phyloP scores from a whole-genome alignment of 768 basidiomycete genomes.

The Neoboletus subvelutipes region DNA sequence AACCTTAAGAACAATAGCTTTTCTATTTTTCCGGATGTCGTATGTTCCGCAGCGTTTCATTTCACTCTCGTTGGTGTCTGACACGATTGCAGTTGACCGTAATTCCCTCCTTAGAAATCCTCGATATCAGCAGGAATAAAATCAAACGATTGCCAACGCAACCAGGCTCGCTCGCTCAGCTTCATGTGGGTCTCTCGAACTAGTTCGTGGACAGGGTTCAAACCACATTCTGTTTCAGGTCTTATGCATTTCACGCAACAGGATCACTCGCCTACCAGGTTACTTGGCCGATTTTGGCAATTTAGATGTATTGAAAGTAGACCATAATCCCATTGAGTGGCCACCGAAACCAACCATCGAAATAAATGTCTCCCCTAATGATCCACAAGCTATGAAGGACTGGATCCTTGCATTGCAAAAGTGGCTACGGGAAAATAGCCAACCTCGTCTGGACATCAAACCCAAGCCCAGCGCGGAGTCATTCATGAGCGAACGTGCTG shows the following conservation, averaged over 20 bases:
- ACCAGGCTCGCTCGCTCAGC: constrained; percentile 74
- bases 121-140: constrained; percentile 93
- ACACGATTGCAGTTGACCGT: constrained; percentile 61
- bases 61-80: constrained; percentile 3
- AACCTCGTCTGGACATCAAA: constrained; percentile 30
- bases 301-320: constrained; percentile 79
- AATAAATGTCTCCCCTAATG: constrained; percentile 39
- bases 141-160: constrained; percentile 75
- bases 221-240: constrained; percentile 49
- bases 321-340: constrained; percentile 94
- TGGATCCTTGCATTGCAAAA: constrained; percentile 72
- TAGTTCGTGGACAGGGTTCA: neutral
- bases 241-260: constrained; percentile 84
- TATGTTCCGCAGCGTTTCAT: constrained; percentile 41
- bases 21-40: constrained; percentile 80
- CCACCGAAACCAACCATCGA: constrained; percentile 66
- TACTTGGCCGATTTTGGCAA: constrained; percentile 74
- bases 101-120: constrained; percentile 85
- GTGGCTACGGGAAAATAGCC: constrained; percentile 67
- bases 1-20: constrained; percentile 87
- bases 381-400: constrained; percentile 55
- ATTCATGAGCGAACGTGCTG: constrained; percentile 42
- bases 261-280: constrained; percentile 70
- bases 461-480: constrained; percentile 49
- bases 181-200: constrained; percentile 53